Percentiles rank a stretch among this genome's conserved stretches.
Evolutionary conservation across 2,329 filamentous ascomycete species (phyloP).

Genomic region (Aspergillus phoenicis): DNA sequence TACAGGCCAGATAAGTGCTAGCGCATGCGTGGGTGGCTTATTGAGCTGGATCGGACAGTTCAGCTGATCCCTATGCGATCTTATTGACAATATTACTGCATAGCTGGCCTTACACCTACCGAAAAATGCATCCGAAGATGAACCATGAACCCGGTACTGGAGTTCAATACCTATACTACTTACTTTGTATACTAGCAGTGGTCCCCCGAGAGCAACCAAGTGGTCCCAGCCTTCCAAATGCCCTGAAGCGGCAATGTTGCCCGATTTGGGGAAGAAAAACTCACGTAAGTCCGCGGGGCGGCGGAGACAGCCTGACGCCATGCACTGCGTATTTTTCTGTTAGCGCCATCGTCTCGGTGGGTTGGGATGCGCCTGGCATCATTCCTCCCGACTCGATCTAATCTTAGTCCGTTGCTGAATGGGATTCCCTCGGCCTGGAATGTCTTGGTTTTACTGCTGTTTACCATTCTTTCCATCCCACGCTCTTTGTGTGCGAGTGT

Average conservation of each 20-base stretch:
- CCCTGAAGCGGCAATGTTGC: not conserved
- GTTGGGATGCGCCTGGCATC: not conserved
- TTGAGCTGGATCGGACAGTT: not conserved
- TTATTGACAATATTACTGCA: no score
- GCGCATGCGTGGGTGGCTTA: not conserved
- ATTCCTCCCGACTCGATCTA: not conserved
- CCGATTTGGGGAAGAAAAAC: not conserved
- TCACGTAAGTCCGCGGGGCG: slow-evolving; percentile 1
- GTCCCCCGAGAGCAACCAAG: not conserved
- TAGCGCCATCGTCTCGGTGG: not conserved
- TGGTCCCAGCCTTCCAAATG: not conserved
- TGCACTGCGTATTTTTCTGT: not conserved
- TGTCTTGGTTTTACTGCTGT: not conserved
- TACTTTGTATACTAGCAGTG: not conserved
- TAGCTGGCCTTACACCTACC: no score
- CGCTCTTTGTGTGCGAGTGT: not conserved
- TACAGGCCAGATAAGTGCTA: not conserved
- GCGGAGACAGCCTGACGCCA: not conserved
- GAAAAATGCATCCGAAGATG: no score
- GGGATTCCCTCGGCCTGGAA: not conserved
- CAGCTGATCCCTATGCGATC: no score
- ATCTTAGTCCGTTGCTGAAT: not conserved
- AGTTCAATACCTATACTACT: no score
- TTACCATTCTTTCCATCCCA: not conserved
- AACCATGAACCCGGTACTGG: no score